phyloP scores from a whole-genome alignment of 352 stramenopile genomes.

The Pythium rishiriense region DNA sequence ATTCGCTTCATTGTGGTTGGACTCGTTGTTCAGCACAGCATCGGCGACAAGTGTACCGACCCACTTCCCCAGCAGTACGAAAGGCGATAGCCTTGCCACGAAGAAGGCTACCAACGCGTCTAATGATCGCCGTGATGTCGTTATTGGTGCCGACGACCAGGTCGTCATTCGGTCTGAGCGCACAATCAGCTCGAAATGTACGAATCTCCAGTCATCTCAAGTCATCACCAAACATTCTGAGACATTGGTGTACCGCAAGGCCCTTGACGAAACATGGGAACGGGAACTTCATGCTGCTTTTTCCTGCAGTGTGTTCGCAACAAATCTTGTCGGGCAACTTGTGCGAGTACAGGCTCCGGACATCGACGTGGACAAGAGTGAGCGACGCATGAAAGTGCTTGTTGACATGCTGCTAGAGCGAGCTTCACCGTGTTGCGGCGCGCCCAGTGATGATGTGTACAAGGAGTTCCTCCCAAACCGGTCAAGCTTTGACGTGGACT shows the following conservation, averaged over 20 bases:
- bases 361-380: conserved; percentile 36
- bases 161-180: conserved; percentile 68
- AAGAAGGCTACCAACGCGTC: conserved; percentile 3
- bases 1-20: conserved; percentile 68
- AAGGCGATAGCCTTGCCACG: conserved; percentile 4
- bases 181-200: conserved; percentile 83
- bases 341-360: conserved; percentile 23
- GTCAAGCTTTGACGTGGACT: conserved; percentile 78
- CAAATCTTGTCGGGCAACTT: conserved; percentile 51
- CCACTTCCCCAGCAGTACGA: conserved; percentile 47
- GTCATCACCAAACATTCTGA: conserved; percentile 66
- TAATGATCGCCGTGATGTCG: conserved; percentile 28
- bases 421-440: conserved; percentile 71
- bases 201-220: conserved; percentile 74
- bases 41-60: conserved; percentile 72
- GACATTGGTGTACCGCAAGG: conserved; percentile 66
- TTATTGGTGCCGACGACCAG: conserved; percentile 20
- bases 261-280: conserved; percentile 68
- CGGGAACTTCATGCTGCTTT: conserved; percentile 65
- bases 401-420: conserved; percentile 76
- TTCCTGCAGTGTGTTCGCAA: conserved; percentile 58
- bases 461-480: conserved; percentile 83
- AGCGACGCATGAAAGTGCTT: conserved; percentile 54
- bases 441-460: conserved; percentile 78
- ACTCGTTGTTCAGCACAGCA: conserved; percentile 58